A percentile compares a stretch with the other conserved stretches of the same genome.
These are phyloP conservation scores for Davidsoniella eucalypti DNA, from an alignment of 2,329 filamentous ascomycete species.

Conservation along the genomic window DNA sequence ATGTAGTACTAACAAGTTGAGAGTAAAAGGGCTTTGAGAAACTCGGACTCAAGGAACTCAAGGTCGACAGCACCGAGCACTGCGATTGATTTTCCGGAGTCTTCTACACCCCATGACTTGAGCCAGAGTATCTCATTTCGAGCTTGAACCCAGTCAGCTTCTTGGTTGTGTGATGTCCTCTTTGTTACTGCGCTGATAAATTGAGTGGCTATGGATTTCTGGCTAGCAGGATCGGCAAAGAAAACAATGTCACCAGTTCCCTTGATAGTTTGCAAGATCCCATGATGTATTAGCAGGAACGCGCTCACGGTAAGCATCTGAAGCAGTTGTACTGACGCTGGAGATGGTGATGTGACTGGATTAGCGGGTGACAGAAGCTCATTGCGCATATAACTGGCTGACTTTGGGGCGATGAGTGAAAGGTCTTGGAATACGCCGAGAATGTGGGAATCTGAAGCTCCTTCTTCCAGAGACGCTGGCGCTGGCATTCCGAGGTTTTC, in stretches of 20 bases:
- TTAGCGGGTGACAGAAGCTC: constrained; percentile 9
- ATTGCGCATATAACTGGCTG: constrained; percentile 20
- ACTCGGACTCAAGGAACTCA: constrained; percentile 50
- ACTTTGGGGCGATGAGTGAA: constrained; percentile 16
- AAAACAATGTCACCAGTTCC: constrained; percentile 47
- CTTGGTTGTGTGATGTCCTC: constrained; percentile 39
- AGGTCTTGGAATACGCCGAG: constrained; percentile 14
- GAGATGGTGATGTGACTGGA: constrained; percentile 3
- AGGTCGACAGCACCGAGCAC: constrained; percentile 43
- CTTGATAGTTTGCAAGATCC: constrained; percentile 33
- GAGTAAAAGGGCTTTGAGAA: constrained; percentile 50
- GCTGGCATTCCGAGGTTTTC: constrained; percentile 37
- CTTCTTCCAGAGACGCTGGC: constrained; percentile 30
- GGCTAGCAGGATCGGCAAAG: constrained; percentile 45
- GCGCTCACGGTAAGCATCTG: constrained; percentile 36
- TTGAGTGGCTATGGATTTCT: constrained; percentile 40
- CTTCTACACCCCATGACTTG: constrained; percentile 48
- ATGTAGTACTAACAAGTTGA: constrained; percentile 36
- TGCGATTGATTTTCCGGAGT: constrained; percentile 33
- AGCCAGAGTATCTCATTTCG: constrained; percentile 57
- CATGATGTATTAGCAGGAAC: constrained; percentile 35
- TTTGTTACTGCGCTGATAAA: constrained; percentile 37
- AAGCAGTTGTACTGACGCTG: constrained; percentile 13
- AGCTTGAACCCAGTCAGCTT: constrained; percentile 44
- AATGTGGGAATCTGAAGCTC: constrained; percentile 12